Percentiles rank a stretch among this genome's conserved stretches.
phyloP scores from a whole-genome alignment of 2,329 filamentous ascomycete species.

The Penicillium sp. region DNA sequence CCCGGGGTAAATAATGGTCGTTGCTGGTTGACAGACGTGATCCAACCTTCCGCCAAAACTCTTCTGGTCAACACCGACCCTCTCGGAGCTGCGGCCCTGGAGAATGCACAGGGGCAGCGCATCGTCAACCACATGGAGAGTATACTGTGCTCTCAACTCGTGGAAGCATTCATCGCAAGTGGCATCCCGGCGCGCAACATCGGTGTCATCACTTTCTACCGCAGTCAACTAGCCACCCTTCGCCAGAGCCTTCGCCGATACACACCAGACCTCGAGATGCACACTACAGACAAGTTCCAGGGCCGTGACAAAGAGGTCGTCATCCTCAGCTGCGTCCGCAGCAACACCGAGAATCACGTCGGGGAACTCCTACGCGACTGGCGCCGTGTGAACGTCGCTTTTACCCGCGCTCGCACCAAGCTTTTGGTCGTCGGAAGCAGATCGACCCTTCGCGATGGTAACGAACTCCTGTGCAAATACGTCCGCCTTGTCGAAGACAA shows the following conservation, averaged over 20 bases:
- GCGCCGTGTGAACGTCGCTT: conserved; percentile 90
- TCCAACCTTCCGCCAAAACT: conserved; percentile 70
- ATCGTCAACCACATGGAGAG: conserved; percentile 88
- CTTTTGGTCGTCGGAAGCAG: conserved; percentile 82
- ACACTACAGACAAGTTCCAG: conserved; percentile 96
- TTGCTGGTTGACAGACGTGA: conserved; percentile 76
- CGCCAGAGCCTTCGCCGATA: conserved; percentile 66
- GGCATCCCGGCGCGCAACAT: conserved; percentile 76
- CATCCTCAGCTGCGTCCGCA: conserved; percentile 81
- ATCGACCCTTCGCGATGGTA: conserved; percentile 64
- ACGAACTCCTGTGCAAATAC: conserved; percentile 75
- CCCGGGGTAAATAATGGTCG: conserved; percentile 45
- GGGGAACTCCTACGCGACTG: conserved; percentile 90
- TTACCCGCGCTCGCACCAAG: conserved; percentile 90
- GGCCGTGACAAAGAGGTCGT: conserved; percentile 93
- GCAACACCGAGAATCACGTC: conserved; percentile 77
- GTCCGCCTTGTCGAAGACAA: conserved; percentile 72
- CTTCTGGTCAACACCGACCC: conserved; percentile 87
- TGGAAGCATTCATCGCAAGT: conserved; percentile 70
- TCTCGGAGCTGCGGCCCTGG: conserved; percentile 62
- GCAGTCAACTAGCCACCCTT: conserved; percentile 81
- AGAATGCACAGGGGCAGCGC: conserved; percentile 69
- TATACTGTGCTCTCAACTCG: conserved; percentile 72
- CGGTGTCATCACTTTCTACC: conserved; percentile 95
- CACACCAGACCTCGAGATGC: conserved; percentile 74